These are phyloP conservation scores for Melastoma candidum DNA, from an alignment of 441 rosid species.

Conservation along the genomic window DNA sequence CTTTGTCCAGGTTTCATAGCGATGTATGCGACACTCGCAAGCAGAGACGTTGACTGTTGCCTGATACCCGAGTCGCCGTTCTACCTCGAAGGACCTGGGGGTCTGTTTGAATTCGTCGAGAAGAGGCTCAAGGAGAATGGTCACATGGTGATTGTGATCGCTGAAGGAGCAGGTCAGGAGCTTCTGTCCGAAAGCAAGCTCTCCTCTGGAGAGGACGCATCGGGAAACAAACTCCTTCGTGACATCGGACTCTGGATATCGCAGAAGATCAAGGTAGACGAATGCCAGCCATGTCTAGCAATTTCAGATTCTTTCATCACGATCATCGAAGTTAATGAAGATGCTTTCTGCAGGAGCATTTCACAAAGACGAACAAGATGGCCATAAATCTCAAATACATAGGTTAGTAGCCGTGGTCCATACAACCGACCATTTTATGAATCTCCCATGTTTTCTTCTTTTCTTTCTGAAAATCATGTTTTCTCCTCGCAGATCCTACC, in stretches of 20 bases:
- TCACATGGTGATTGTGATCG: constrained; percentile 11
- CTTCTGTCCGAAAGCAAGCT: background rate
- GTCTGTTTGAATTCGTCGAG: constrained; percentile 5
- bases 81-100: constrained; percentile 6
- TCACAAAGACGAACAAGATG: background rate
- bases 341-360: constrained; percentile 5
- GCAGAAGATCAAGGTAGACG: constrained; percentile 3
- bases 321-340: background rate
- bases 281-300: too few relatives aligned
- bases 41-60: constrained; percentile 8
- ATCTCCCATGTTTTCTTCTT: too few relatives aligned
- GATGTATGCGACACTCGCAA: constrained; percentile 7
- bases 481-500: constrained; percentile 3
- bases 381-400: constrained; percentile 7
- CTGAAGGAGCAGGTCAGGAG: constrained; percentile 12
- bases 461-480: too few relatives aligned
- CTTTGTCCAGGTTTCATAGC: constrained; percentile 1
- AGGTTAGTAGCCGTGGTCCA: constrained; percentile 1
- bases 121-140: constrained; percentile 4
- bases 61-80: constrained; percentile 8
- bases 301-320: background rate
- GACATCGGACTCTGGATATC: constrained; percentile 7
- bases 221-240: constrained; percentile 5
- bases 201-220: background rate
- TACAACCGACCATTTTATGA: background rate